Conservation (phyloP, 2,329 filamentous ascomycete genomes). For the Arthroderma sp. region DNA sequence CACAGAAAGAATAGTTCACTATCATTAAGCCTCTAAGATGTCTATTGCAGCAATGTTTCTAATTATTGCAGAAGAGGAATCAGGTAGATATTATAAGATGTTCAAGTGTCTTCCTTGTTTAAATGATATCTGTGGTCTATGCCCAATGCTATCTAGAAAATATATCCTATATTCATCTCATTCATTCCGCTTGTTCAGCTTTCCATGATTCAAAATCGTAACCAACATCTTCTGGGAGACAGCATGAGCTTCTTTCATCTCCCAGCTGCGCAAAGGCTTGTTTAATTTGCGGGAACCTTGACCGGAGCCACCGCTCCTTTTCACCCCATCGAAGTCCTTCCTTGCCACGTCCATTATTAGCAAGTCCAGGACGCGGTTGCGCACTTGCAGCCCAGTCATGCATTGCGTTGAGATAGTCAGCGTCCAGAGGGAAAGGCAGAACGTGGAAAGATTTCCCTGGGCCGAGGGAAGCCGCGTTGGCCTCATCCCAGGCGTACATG, state of each 20-base stretch:
- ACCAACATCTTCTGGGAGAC: slow-evolving; percentile 57
- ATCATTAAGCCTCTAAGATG: no score
- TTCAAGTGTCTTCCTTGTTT: not conserved
- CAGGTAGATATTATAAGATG: not conserved
- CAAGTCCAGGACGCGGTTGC: slow-evolving; percentile 23
- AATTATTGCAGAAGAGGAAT: no score
- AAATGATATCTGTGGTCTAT: not conserved
- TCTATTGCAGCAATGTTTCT: no score
- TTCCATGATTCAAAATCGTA: slow-evolving; percentile 42
- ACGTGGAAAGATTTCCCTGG: slow-evolving; percentile 41
- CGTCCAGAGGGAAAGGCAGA: slow-evolving; percentile 36
- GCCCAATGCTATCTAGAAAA: no score
- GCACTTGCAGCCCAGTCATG: slow-evolving; percentile 31
- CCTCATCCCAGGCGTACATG: slow-evolving; percentile 57
- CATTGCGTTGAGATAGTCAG: slow-evolving; percentile 33
- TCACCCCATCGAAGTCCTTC: slow-evolving; percentile 58
- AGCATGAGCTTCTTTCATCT: slow-evolving; percentile 43
- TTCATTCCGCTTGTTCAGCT: slow-evolving; percentile 2
- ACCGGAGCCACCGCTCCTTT: slow-evolving; percentile 58
- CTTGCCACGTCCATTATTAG: slow-evolving; percentile 45
- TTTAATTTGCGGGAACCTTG: slow-evolving; percentile 55
- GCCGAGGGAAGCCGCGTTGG: slow-evolving; percentile 30
- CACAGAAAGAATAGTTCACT: no score
- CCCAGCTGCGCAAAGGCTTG: slow-evolving; percentile 57
- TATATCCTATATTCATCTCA: not conserved